Evolutionary conservation across 352 stramenopile species (phyloP), one percentile per base, ranked within the genome.

Genomic region (Phytophthora brassicae): DNA sequence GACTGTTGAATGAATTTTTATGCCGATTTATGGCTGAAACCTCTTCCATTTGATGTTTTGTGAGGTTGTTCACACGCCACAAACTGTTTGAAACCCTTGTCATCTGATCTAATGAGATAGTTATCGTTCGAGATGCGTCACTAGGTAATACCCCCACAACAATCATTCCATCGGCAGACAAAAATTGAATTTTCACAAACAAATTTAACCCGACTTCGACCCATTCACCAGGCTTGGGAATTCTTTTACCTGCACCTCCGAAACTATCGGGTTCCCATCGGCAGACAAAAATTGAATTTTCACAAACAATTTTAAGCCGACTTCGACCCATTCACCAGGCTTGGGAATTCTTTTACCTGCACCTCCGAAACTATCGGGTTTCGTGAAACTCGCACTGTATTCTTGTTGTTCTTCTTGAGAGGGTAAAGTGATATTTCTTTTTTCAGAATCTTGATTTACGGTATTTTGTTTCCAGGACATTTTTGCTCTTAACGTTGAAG

Each of bases 261-360:
- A 56, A 17, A 87, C 57, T n/a, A 70, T 66, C 1, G 56, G n/a
- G n/a, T n/a, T 17, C 6, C 64, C 71, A 14, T 85, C 74, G 1
- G 28, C 20, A 14, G 76, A 81, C 14, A 83, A 29, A 35, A 70
- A 70, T 7, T 59, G 38, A 54, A 89, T 76, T 48, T 71, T 74
- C 16, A 88, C 16, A 31, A 81, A 88, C 36, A 72, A 65, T 44
- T 82, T 81, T 17, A 66, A 33, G n/a, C 26, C 51, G 16, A 90
- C 17, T 62, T 90, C 69, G 9, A 90, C 39, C 79, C 81, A 87
- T 20, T 90, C 75, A 16, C 81, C 72, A 28, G 46, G 42, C 16
- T 74, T 77, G 6, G 79, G 76, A 9, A 50, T 69, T 14, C 31
- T 49, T 42, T 24, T 24, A 20, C 12, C 39, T 52, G 44, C 23